A percentile compares a stretch with the other conserved stretches of the same genome.
Conservation (phyloP, 1,284 basidiomycete genomes). For the Ustilago xerochloae region DNA sequence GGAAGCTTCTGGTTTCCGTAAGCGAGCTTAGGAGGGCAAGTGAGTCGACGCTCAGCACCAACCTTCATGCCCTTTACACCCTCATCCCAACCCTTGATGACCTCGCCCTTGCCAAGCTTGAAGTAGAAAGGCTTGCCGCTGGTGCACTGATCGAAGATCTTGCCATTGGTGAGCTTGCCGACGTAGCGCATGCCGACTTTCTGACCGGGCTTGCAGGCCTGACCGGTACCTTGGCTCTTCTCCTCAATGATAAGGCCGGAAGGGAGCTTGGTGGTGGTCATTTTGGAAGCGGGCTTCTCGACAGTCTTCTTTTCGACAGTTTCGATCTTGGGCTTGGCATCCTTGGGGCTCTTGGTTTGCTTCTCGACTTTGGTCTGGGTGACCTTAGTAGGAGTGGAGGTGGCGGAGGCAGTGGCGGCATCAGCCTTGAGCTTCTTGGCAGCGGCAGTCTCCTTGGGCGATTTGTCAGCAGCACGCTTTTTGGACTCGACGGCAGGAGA, state of each 20-base stretch:
- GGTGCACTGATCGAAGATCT: slow-evolving; percentile 87
- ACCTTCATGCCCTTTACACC: slow-evolving; percentile 91
- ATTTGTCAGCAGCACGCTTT: slow-evolving; percentile 74
- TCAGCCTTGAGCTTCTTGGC: slow-evolving; percentile 76
- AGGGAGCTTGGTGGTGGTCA: slow-evolving; percentile 72
- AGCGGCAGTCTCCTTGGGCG: slow-evolving; percentile 68
- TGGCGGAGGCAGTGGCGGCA: slow-evolving; percentile 67
- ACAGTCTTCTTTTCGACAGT: slow-evolving; percentile 54
- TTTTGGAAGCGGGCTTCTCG: slow-evolving; percentile 37
- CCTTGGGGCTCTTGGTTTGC: slow-evolving; percentile 49
- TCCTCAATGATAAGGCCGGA: slow-evolving; percentile 85
- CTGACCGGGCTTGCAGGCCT: slow-evolving; percentile 85
- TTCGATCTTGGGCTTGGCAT: slow-evolving; percentile 44
- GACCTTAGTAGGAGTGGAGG: slow-evolving; percentile 67
- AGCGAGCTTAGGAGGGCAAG: slow-evolving; percentile 75
- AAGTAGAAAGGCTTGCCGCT: slow-evolving; percentile 90
- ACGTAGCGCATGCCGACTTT: slow-evolving; percentile 87
- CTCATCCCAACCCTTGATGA: slow-evolving; percentile 90
- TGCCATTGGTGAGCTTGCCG: slow-evolving; percentile 86
- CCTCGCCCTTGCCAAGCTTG: slow-evolving; percentile 85
- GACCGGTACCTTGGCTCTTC: slow-evolving; percentile 81
- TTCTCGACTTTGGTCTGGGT: slow-evolving; percentile 69
- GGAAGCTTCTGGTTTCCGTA: slow-evolving; percentile 72
- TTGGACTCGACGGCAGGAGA: slow-evolving; percentile 69
- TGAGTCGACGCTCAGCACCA: slow-evolving; percentile 86